A percentile compares a stretch with the other conserved stretches of the same genome.
These are phyloP conservation scores for Stachybotrys chartarum DNA, from an alignment of 2,329 filamentous ascomycete genomes.

Conservation along the genomic window DNA sequence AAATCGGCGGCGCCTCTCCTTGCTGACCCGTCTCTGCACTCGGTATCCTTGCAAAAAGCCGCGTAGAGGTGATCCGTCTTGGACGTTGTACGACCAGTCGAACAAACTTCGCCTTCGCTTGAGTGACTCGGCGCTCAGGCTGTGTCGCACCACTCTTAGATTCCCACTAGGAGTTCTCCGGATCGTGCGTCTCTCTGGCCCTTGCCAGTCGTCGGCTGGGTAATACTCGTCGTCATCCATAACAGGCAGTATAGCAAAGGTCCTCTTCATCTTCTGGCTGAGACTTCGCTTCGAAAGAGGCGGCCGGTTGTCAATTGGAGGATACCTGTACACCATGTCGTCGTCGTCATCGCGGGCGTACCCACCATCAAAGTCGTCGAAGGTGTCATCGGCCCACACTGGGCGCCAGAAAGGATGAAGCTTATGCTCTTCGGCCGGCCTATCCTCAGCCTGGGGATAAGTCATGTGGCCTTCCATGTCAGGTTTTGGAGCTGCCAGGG, in stretches of 20 bases:
- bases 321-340: conserved; percentile 36
- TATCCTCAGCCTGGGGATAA: conserved; percentile 36
- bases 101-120: conserved; percentile 12
- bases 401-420: conserved; percentile 58
- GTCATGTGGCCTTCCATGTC: conserved; percentile 18
- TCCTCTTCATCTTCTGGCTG: conserved; percentile 47
- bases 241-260: conserved; percentile 54
- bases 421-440: conserved; percentile 43
- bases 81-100: conserved; percentile 27
- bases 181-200: conserved; percentile 49
- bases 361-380: conserved; percentile 20
- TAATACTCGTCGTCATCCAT: conserved; percentile 27
- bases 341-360: conserved; percentile 27
- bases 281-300: conserved; percentile 37
- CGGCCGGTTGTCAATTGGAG: conserved; percentile 41
- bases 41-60: conserved; percentile 25
- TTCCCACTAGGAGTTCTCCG: conserved; percentile 53
- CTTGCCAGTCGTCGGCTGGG: conserved; percentile 22
- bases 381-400: conserved; percentile 30
- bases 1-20: conserved; percentile 21
- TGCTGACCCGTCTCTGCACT: conserved; percentile 14
- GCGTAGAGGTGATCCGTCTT: conserved; percentile 11
- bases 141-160: conserved; percentile 49
- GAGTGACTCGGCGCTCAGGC: conserved; percentile 39
- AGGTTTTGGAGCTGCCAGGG: conserved; percentile 8